Evolutionary conservation across 225 moss, liverwort and hornwort species (phyloP).

Genomic region (Marchantia paleacea): DNA sequence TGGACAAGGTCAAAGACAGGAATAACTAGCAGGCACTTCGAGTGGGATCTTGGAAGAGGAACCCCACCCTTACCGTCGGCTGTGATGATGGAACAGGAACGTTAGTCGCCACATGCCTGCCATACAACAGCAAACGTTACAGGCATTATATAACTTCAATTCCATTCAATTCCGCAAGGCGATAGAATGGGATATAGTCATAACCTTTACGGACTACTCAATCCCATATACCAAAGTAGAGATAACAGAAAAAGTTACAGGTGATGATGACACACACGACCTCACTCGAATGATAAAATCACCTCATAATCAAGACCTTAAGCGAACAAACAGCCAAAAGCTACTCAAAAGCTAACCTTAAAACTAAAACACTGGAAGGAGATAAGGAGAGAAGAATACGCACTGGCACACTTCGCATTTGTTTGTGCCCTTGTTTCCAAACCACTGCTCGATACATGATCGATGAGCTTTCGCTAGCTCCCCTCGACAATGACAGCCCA

Average conservation of each 20-base stretch:
- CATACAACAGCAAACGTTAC: background rate
- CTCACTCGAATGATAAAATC: background rate
- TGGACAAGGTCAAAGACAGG: background rate
- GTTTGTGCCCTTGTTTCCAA: conserved; percentile 89
- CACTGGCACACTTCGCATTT: conserved; percentile 98
- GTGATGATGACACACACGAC: background rate
- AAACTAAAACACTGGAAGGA: background rate
- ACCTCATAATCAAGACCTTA: background rate
- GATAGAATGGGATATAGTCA: background rate
- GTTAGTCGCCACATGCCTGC: conserved; percentile 75
- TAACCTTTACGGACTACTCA: background rate
- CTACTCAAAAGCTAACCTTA: background rate
- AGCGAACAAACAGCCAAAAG: background rate
- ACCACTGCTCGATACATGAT: conserved; percentile 88
- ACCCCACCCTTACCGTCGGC: conserved; percentile 48
- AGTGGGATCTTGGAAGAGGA: background rate
- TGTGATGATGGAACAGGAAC: conserved; percentile 63
- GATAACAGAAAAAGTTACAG: background rate
- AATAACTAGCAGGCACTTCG: background rate
- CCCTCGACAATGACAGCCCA: conserved; percentile 88
- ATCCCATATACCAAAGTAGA: background rate
- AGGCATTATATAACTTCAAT: background rate
- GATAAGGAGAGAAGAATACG: conserved; percentile 24
- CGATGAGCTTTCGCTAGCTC: conserved; percentile 87
- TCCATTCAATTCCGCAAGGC: background rate